These are phyloP conservation scores for Cercospora canescens DNA, from an alignment of 2,329 filamentous ascomycete genomes.

Conservation along the genomic window DNA sequence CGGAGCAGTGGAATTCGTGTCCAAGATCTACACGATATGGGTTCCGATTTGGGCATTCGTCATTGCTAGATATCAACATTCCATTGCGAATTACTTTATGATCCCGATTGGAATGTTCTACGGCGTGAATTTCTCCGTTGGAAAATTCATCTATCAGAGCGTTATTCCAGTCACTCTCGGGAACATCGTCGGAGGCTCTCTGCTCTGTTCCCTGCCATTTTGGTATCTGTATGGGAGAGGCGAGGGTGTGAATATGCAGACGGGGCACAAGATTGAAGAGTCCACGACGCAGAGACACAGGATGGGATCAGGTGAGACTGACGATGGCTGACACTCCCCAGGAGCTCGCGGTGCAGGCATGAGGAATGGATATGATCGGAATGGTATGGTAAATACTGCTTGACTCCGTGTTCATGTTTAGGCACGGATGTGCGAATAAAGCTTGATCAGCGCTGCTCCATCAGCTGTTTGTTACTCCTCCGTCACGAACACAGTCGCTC, in stretches of 20 bases:
- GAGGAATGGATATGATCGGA: neutral
- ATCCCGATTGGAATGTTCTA: slow-evolving; percentile 33
- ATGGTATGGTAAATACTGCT: neutral
- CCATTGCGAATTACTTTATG: slow-evolving; percentile 43
- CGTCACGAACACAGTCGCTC: too few relatives aligned
- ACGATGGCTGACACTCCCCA: neutral
- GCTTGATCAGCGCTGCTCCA: too few relatives aligned
- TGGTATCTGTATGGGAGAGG: neutral
- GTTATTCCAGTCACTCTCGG: neutral
- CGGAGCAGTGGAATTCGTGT: slow-evolving; percentile 23
- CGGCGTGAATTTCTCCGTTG: neutral
- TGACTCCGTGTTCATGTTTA: neutral
- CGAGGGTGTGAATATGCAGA: neutral
- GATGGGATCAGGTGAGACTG: neutral
- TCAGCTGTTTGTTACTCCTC: too few relatives aligned
- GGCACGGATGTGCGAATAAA: too few relatives aligned
- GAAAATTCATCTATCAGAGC: neutral
- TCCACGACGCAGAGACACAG: neutral
- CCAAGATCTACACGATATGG: slow-evolving; percentile 32
- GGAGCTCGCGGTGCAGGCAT: neutral
- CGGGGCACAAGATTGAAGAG: neutral
- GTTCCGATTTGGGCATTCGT: slow-evolving; percentile 29
- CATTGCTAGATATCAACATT: slow-evolving; percentile 42
- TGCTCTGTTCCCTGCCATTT: neutral
- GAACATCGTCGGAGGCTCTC: neutral